Conservation (phyloP, 2,329 filamentous ascomycete genomes). For the Cladosporium sp. region DNA sequence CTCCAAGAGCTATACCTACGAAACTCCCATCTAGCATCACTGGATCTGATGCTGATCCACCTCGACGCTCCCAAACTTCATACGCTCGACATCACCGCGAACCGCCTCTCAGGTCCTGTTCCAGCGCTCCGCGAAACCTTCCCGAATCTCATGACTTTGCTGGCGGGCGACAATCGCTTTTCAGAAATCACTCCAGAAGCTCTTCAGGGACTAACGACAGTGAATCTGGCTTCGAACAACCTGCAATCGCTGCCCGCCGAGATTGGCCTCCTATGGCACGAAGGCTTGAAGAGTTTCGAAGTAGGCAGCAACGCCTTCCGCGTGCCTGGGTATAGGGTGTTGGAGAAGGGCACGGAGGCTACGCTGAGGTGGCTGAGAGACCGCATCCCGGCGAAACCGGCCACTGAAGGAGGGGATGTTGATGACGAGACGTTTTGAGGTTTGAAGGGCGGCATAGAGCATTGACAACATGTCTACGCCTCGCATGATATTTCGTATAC, state of each 20-base stretch:
- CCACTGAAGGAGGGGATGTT: neutral
- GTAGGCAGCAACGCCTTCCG: slow-evolving; percentile 85
- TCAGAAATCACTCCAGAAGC: slow-evolving; percentile 66
- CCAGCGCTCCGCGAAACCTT: slow-evolving; percentile 68
- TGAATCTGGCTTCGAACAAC: slow-evolving; percentile 84
- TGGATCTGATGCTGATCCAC: slow-evolving; percentile 65
- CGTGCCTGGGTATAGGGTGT: slow-evolving; percentile 78
- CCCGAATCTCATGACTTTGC: slow-evolving; percentile 68
- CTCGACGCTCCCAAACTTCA: slow-evolving; percentile 75
- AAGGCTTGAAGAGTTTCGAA: slow-evolving; percentile 67
- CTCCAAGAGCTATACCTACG: slow-evolving; percentile 77
- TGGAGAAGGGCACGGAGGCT: slow-evolving; percentile 85
- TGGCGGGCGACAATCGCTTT: slow-evolving; percentile 79
- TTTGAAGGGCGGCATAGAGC: neutral
- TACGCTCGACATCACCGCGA: slow-evolving; percentile 78
- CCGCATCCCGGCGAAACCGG: slow-evolving; percentile 52
- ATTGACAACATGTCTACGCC: neutral
- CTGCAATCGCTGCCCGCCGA: slow-evolving; percentile 79
- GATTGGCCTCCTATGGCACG: slow-evolving; percentile 73
- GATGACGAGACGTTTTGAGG: slow-evolving; percentile 12
- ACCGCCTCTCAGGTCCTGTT: slow-evolving; percentile 70
- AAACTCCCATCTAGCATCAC: slow-evolving; percentile 70
- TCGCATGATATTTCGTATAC: slow-evolving; percentile 4
- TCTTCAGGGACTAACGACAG: slow-evolving; percentile 71
- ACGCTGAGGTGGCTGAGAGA: slow-evolving; percentile 79